A percentile compares a stretch with the other conserved stretches of the same genome.
Conservation (phyloP, 345 rosid species). For the Arabidopsis arenosa region DNA sequence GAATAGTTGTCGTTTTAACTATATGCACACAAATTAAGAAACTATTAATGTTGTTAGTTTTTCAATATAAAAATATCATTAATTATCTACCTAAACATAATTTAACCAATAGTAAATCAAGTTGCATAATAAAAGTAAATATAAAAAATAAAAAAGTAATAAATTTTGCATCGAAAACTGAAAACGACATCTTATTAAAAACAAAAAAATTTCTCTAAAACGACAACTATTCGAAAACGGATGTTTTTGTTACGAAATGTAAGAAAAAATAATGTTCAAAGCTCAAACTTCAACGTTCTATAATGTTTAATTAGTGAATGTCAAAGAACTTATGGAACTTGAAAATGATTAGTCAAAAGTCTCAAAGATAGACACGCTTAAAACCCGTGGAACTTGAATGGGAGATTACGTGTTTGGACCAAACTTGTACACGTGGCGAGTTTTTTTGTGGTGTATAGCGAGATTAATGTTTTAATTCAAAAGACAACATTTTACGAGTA, state of each 20-base stretch:
- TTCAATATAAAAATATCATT: too few relatives aligned
- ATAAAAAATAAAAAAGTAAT: too few relatives aligned
- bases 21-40: too few relatives aligned
- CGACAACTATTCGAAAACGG: too few relatives aligned
- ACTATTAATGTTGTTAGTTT: too few relatives aligned
- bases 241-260: background rate
- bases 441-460: background rate
- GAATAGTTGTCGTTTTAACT: too few relatives aligned
- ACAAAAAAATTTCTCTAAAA: too few relatives aligned
- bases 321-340: background rate
- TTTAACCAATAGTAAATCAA: too few relatives aligned
- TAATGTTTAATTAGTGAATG: background rate
- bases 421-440: background rate
- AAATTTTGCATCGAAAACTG: too few relatives aligned
- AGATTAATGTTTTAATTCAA: background rate
- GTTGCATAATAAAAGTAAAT: too few relatives aligned
- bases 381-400: background rate
- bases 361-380: background rate
- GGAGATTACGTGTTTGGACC: slow-evolving; percentile 18
- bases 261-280: background rate
- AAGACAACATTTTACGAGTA: background rate
- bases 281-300: background rate
- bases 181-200: too few relatives aligned
- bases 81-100: too few relatives aligned
- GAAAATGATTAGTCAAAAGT: slow-evolving; percentile 16